Base-by-base conservation (phyloP, 2,329 filamentous ascomycete species). In the Aphanoascus verrucosus region DNA sequence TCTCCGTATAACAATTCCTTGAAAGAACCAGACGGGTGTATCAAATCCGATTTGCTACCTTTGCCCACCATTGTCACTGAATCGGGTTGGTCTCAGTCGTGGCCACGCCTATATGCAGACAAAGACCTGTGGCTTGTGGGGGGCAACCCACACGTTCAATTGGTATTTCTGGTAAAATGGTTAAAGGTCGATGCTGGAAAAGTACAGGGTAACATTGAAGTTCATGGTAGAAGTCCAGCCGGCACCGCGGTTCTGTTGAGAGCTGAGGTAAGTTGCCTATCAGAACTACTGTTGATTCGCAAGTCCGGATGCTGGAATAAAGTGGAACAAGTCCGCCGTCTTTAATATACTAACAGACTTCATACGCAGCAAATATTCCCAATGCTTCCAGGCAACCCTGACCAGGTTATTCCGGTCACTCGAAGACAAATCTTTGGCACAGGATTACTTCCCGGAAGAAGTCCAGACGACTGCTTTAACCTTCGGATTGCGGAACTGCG, bases 41-140 rank as follows among this genome's bases (percentile, higher is more conserved):
- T 51, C 19, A 28, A 40, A 15, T 19, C 37, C 15, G 12, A 34
- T 5, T 7, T 34, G 17, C 3, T 41, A 41, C 3, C 35, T 28
- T 15, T 51, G 19, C 49, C 49, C 23, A 42, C 37, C 35, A 28
- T 51, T 15, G 49, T 43, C 35, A 7, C 42, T 32, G 38, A 51
- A 43, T 20, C 37, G 4, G 49, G 49, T 11, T 44, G 49, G 38
- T 31, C 49, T 15, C 35, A 51, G 32, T 42, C 19, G 32, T 51
- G 35, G 49, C 19, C 49, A 7, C 11, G 28, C 19, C 40, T 51
- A 28, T n/a, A 44, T 11, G 35, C 17, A 43, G 35, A 43, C 49
- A 51, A 31, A 40, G 20, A 34, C 40, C 38, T 44, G 11, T 51
- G 49, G 49, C 49, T 51, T 9, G 28, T 44, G 12, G 37, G 49